Base-by-base conservation (phyloP, 257 asterid species). In the Capsicum rhomboideum region DNA sequence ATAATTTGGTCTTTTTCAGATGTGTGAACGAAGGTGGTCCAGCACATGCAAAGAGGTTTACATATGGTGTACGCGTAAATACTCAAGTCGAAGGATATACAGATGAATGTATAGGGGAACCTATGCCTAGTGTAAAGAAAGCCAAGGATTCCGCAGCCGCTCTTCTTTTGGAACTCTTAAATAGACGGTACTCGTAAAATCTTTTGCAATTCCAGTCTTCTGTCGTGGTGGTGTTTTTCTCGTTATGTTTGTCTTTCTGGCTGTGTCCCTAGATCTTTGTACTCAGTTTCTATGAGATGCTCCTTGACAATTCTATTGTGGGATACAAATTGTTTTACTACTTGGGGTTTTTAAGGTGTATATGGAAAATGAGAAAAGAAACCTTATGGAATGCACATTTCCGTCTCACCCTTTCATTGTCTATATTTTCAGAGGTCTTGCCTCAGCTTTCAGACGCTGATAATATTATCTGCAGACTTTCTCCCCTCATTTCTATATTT, bases 101-200 rank as follows among this genome's bases (percentile, higher is more conserved):
- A 1, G 98, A 96, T 78, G 99, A 96, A 86, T 96, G 99, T 87
- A 86, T 96, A 0, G 99, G 98, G 46, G 98, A 96, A 82, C 97
- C 99, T 8, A 93, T 96, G 98, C 99, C 98, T 6, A 96, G 97
- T 82, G 99, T 96, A 78, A 96, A 96, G 94, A 96, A 93, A 86
- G 99, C 99, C 17, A 96, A 94, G 93, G 98, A 96, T 88, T 93
- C 98, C 23, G 95, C 99, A 11, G 99, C 98, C 6, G 89, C 92
- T 83, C 97, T 96, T 53, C 97, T 96, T 31, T 82, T 96, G 85
- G 93, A 96, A 85, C 98, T 96, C 28, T 72, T 96, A 63, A 93
- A 91, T 82, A 92, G 91, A 86, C 88, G 92, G 95, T 94, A 94
- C 69, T 64, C 93, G 0, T 90, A 82, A 87, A 67, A 82, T 82